A percentile compares a stretch with the other conserved stretches of the same genome.
phyloP scores from a whole-genome alignment of 768 basidiomycete genomes.

The Phylloporus sp. region DNA sequence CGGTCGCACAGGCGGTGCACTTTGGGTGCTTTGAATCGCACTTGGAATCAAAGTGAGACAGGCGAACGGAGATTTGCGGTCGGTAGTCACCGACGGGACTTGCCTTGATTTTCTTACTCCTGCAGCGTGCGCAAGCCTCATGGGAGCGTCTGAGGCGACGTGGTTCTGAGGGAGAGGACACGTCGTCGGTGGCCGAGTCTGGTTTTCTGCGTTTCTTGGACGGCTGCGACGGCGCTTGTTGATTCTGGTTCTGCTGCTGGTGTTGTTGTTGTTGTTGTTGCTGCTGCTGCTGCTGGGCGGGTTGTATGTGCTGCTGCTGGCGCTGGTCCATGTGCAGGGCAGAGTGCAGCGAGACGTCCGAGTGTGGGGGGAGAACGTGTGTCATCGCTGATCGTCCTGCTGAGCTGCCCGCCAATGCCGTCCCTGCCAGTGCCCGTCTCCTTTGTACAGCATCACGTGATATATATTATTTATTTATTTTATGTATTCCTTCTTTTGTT shows the following conservation, averaged over 20 bases:
- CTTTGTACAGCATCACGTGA: conserved; percentile 26
- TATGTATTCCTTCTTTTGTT: neutral
- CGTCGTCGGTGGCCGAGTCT: conserved; percentile 54
- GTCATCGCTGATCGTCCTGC: conserved; percentile 36
- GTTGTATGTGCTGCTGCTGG: conserved; percentile 43
- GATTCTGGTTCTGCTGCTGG: conserved; percentile 24
- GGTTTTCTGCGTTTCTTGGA: conserved; percentile 60
- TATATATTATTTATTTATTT: neutral
- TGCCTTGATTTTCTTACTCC: conserved; percentile 96
- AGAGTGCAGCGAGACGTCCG: conserved; percentile 52
- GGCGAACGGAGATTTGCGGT: conserved; percentile 75
- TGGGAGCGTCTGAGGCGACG: conserved; percentile 83
- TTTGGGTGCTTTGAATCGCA: conserved; percentile 89
- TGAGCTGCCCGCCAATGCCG: conserved; percentile 4
- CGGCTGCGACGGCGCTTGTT: conserved; percentile 33
- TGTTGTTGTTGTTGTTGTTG: conserved; percentile 37
- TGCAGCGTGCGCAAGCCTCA: conserved; percentile 89
- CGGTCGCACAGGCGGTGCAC: conserved; percentile 81
- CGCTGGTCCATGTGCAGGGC: conserved; percentile 68
- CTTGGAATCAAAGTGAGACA: conserved; percentile 44
- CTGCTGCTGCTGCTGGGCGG: conserved; percentile 34
- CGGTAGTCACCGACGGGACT: conserved; percentile 65
- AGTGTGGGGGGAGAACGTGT: conserved; percentile 46
- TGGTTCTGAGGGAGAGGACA: conserved; percentile 58
- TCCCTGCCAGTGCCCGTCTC: conserved; percentile 1